Conservation (phyloP, 202 grass and related monocot genomes). For the Panicum hallii region DNA sequence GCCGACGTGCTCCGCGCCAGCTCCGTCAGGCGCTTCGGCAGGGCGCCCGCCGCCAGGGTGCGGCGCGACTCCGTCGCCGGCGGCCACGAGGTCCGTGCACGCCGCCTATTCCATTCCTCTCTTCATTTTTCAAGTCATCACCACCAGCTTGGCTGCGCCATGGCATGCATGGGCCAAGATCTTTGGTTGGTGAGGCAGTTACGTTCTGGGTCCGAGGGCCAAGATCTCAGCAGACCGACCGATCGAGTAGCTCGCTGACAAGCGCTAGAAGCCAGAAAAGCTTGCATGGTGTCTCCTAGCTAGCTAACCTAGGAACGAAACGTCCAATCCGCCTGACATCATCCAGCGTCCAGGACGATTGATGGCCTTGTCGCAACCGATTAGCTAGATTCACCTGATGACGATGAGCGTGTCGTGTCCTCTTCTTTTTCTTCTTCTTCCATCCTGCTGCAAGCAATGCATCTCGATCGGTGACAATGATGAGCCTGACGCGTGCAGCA, state of each 20-base stretch:
- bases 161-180: background rate
- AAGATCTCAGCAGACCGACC: background rate
- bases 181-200: conserved; percentile 12
- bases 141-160: background rate
- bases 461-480: too few relatives aligned
- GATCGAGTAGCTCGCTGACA: background rate
- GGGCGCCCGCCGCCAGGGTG: conserved; percentile 63
- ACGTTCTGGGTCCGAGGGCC: background rate
- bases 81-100: conserved; percentile 75
- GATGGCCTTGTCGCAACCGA: too few relatives aligned
- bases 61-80: conserved; percentile 68
- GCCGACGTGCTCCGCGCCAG: conserved; percentile 84
- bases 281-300: background rate
- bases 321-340: too few relatives aligned
- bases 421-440: too few relatives aligned
- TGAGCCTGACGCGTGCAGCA: conserved; percentile 49
- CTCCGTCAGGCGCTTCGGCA: conserved; percentile 74
- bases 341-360: too few relatives aligned
- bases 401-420: too few relatives aligned
- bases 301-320: too few relatives aligned
- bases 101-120: background rate
- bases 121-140: background rate
- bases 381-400: too few relatives aligned
- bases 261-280: conserved; percentile 14
- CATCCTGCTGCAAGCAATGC: too few relatives aligned